Evolutionary conservation across 2,329 filamentous ascomycete genomes (phyloP).

Genomic region (Helicocarpus griseus): DNA sequence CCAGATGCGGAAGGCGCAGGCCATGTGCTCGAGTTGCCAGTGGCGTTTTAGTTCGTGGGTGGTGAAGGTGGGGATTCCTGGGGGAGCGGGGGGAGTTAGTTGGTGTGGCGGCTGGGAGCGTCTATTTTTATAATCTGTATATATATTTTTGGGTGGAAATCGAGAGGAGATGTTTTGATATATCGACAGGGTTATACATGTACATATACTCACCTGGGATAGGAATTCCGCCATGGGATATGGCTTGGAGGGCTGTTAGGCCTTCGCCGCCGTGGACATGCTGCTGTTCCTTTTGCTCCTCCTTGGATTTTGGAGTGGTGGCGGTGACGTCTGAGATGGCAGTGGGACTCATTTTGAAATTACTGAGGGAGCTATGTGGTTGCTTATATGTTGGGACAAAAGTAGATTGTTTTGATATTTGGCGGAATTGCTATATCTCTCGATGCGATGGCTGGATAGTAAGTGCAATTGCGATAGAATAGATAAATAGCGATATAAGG

Average conservation of each 20-base stretch:
- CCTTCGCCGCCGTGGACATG: constrained; percentile 19
- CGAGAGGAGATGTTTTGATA: no score
- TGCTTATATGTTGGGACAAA: no score
- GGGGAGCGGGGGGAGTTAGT: no score
- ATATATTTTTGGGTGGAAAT: no score
- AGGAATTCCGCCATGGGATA: constrained; percentile 16
- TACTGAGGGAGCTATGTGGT: not conserved
- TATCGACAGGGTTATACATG: no score
- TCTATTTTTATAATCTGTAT: no score
- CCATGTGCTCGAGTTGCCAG: constrained; percentile 36
- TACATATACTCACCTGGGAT: constrained; percentile 7
- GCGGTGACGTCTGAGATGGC: constrained; percentile 8
- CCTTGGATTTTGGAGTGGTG: constrained; percentile 4
- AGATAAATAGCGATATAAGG: no score
- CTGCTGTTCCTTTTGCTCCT: constrained; percentile 7
- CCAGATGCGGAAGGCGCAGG: constrained; percentile 41
- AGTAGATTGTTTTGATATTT: no score
- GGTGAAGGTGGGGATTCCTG: constrained; percentile 19
- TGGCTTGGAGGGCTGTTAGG: constrained; percentile 16
- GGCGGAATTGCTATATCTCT: no score
- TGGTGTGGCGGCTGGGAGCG: no score
- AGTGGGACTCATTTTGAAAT: constrained; percentile 5
- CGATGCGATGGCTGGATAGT: no score
- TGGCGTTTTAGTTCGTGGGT: constrained; percentile 26
- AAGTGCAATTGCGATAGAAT: no score